Conservation (phyloP, 495 filamentous ascomycete genomes). For the Eremomyces bilateralis region DNA sequence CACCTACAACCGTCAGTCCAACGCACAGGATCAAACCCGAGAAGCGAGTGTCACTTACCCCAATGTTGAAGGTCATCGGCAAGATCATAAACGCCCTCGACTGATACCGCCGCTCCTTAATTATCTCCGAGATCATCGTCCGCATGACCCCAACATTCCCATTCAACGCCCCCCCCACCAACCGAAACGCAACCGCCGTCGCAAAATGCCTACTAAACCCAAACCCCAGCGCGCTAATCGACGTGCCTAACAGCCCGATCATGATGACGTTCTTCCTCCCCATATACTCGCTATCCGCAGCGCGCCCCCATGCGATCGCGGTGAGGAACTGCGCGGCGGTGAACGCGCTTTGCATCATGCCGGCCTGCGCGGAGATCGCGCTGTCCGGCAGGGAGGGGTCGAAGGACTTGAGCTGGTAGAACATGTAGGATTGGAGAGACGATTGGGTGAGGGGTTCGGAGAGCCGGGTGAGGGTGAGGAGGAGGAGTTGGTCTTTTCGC, state of each 20-base stretch:
- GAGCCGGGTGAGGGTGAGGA: conserved; percentile 51
- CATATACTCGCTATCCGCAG: conserved; percentile 45
- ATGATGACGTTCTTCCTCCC: conserved; percentile 61
- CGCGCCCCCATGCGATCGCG: conserved; percentile 63
- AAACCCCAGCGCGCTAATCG: conserved; percentile 53
- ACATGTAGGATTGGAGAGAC: conserved; percentile 43
- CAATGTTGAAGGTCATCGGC: conserved; percentile 64
- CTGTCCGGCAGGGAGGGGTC: conserved; percentile 17
- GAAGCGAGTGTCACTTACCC: conserved; percentile 43
- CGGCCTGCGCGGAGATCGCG: conserved; percentile 50
- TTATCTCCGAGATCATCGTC: conserved; percentile 62
- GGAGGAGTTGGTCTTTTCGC: conserved; percentile 48
- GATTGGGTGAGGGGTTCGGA: conserved; percentile 66
- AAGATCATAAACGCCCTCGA: conserved; percentile 58
- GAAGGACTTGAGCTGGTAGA: conserved; percentile 33
- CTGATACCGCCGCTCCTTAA: conserved; percentile 50
- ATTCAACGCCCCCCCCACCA: conserved; percentile 48
- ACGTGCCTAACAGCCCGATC: conserved; percentile 51
- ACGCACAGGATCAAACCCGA: conserved; percentile 16
- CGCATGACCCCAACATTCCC: conserved; percentile 66
- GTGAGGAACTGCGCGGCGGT: conserved; percentile 68
- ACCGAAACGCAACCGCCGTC: conserved; percentile 52
- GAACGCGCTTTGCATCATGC: conserved; percentile 58
- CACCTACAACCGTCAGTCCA: too few relatives aligned
- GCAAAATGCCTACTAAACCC: conserved; percentile 53